Evolutionary conservation across 2,329 filamentous ascomycete species (phyloP).

Genomic region (Ceratocystis eucalypticola): DNA sequence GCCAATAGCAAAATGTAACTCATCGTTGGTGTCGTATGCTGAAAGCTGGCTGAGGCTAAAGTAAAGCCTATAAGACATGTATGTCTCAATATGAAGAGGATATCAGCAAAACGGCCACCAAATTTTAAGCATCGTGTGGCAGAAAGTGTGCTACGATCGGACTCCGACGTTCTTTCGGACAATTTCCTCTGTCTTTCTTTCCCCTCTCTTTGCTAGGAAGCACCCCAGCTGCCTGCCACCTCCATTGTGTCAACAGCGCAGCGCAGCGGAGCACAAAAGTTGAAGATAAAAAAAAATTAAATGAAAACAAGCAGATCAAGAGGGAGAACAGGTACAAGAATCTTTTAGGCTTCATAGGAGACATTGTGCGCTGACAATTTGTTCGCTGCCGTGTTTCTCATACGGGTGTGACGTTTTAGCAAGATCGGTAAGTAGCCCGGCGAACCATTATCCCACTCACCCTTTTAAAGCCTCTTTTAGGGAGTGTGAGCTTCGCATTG

Average conservation of each 20-base stretch:
- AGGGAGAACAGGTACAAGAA: too few relatives aligned
- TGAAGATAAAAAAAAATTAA: not conserved
- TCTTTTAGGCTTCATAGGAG: too few relatives aligned
- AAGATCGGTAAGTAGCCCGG: not conserved
- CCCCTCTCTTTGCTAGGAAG: not conserved
- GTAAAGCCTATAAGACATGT: not conserved
- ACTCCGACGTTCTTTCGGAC: not conserved
- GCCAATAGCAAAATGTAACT: not conserved
- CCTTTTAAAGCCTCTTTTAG: not conserved
- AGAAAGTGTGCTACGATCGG: not conserved
- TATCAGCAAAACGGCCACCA: not conserved
- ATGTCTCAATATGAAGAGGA: not conserved
- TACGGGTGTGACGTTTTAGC: not conserved
- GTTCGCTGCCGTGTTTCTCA: not conserved
- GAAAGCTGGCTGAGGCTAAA: not conserved
- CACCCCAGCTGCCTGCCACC: not conserved
- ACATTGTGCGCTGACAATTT: not conserved
- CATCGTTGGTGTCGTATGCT: not conserved
- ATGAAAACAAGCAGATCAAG: too few relatives aligned
- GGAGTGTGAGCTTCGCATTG: not conserved
- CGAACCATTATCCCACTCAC: not conserved
- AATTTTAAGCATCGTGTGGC: not conserved
- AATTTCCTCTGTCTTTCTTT: not conserved
- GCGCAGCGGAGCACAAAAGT: not conserved
- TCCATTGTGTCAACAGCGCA: not conserved